These are phyloP conservation scores for Symbiodinium natans DNA, from an alignment of 73 alveolate genomes.

Conservation along the genomic window DNA sequence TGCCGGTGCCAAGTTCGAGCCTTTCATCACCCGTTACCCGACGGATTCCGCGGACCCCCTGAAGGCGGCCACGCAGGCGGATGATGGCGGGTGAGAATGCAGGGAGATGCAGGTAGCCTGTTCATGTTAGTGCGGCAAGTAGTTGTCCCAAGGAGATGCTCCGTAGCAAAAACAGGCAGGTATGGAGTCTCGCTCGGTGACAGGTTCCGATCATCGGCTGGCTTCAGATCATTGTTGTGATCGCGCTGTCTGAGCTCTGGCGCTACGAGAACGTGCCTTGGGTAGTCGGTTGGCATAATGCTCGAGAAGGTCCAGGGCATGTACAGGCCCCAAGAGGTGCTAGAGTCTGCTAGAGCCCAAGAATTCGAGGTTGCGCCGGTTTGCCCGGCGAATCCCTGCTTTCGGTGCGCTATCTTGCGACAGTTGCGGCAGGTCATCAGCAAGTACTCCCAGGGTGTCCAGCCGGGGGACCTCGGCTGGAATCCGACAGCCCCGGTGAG, in stretches of 20 bases:
- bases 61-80: slow-evolving; percentile 85
- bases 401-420: too few species aligned
- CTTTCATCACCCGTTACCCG: slow-evolving; percentile 86
- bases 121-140: too few species aligned
- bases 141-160: too few species aligned
- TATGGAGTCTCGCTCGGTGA: not conserved
- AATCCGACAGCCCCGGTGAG: slow-evolving; percentile 46
- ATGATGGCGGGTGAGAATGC: too few species aligned
- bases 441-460: slow-evolving; percentile 45
- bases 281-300: too few species aligned
- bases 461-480: slow-evolving; percentile 87
- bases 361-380: too few species aligned
- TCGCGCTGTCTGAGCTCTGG: slow-evolving; percentile 24
- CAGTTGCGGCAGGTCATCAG: slow-evolving; percentile 12
- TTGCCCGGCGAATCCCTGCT: too few species aligned
- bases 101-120: too few species aligned
- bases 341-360: too few species aligned
- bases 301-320: too few species aligned
- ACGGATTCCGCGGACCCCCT: slow-evolving; percentile 72
- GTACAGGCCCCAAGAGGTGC: too few species aligned
- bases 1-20: slow-evolving; percentile 41
- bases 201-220: slow-evolving; percentile 20
- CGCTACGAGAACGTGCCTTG: not conserved
- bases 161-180: too few species aligned
- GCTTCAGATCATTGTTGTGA: slow-evolving; percentile 7